Conservation (phyloP, 2,329 filamentous ascomycete genomes). For the Beauveria bassiana region DNA sequence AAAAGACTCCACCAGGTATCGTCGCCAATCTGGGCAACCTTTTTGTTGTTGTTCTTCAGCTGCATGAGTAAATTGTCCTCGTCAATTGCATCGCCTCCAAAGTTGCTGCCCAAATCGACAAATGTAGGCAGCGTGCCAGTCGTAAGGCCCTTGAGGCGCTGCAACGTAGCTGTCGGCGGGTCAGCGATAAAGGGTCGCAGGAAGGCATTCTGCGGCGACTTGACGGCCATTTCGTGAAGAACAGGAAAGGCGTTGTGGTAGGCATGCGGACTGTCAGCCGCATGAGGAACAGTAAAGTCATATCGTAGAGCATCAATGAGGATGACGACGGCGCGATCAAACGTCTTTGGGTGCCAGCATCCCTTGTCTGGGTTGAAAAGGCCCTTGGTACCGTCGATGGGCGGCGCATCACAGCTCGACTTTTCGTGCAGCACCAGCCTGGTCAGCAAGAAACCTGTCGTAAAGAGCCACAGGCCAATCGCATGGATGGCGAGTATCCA, state of each 20-base stretch:
- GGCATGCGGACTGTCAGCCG: slow-evolving; percentile 30
- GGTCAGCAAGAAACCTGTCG: slow-evolving; percentile 87
- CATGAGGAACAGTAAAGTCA: slow-evolving; percentile 81
- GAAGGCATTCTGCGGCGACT: slow-evolving; percentile 74
- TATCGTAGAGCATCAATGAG: slow-evolving; percentile 92
- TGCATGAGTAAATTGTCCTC: slow-evolving; percentile 75
- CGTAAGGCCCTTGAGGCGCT: slow-evolving; percentile 86
- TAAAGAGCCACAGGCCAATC: slow-evolving; percentile 83
- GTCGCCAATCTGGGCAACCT: slow-evolving; percentile 89
- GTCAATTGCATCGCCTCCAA: slow-evolving; percentile 89
- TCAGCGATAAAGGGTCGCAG: slow-evolving; percentile 94
- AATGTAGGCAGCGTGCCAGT: slow-evolving; percentile 94
- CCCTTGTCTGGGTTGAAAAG: slow-evolving; percentile 49
- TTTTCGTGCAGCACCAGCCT: slow-evolving; percentile 71
- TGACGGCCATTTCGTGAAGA: slow-evolving; percentile 71
- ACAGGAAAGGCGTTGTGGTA: slow-evolving; percentile 88
- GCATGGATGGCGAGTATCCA: slow-evolving; percentile 68
- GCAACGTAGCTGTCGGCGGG: slow-evolving; percentile 86
- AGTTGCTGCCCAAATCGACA: slow-evolving; percentile 88
- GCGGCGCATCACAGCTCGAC: slow-evolving; percentile 61
- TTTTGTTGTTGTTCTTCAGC: slow-evolving; percentile 56
- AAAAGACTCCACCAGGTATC: slow-evolving; percentile 96
- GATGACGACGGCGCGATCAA: slow-evolving; percentile 84
- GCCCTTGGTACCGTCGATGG: slow-evolving; percentile 44
- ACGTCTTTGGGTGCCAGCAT: slow-evolving; percentile 94